Percentiles rank a stretch among this genome's conserved stretches.
Conservation (phyloP, 345 rosid species). For the Eucalyptus cloeziana region DNA sequence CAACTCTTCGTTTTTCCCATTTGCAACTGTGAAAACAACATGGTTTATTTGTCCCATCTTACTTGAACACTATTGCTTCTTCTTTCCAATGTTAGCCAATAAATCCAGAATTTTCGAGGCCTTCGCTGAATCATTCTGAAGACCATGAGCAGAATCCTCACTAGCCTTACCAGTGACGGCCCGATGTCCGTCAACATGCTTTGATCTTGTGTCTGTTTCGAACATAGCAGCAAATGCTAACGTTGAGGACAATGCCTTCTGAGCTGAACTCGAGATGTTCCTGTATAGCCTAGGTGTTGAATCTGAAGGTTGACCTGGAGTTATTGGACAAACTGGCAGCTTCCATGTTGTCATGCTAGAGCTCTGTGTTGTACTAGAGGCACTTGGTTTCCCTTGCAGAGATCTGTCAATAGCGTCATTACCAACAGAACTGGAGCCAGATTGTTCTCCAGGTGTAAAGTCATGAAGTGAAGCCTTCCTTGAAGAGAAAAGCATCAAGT, state of each 20-base stretch:
- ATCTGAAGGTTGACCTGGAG: constrained; percentile 15
- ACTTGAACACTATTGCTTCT: background rate
- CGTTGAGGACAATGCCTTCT: constrained; percentile 40
- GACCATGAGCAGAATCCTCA: background rate
- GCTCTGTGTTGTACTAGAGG: background rate
- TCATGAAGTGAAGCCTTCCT: background rate
- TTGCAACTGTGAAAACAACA: background rate
- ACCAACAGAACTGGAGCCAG: constrained; percentile 1
- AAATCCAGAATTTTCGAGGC: constrained; percentile 45
- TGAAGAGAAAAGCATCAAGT: constrained; percentile 31
- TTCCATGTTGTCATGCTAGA: background rate
- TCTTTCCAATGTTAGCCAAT: constrained; percentile 29
- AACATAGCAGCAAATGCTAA: constrained; percentile 50
- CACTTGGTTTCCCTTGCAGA: constrained; percentile 3
- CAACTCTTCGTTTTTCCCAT: background rate
- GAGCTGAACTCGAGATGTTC: constrained; percentile 24
- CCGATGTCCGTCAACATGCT: constrained; percentile 5
- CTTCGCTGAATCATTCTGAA: constrained; percentile 16
- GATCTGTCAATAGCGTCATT: background rate
- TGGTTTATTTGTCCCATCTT: background rate
- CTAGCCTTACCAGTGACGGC: background rate
- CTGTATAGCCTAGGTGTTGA: background rate
- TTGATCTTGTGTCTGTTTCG: constrained; percentile 29
- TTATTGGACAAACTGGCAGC: constrained; percentile 2
- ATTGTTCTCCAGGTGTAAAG: background rate